Percentiles rank a stretch among this genome's conserved stretches.
phyloP scores from a whole-genome alignment of 192 early-diverging fungal genomes.

The Podila epigama region DNA sequence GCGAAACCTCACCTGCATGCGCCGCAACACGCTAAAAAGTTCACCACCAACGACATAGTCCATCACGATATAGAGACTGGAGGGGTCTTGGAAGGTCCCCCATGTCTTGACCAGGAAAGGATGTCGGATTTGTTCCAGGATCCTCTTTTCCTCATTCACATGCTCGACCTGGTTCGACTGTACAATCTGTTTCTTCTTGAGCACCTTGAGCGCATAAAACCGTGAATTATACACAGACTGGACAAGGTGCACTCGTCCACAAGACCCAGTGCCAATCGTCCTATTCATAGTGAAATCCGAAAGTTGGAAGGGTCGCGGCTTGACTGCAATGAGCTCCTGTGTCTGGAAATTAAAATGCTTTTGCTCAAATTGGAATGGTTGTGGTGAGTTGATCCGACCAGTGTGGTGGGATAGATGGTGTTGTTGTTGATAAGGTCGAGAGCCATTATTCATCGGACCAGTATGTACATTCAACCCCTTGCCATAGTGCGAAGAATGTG shows the following conservation, averaged over 20 bases:
- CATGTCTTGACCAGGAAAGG: constrained; percentile 94
- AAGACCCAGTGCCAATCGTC: constrained; percentile 95
- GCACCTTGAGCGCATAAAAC: constrained; percentile 96
- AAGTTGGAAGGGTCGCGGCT: constrained; percentile 60
- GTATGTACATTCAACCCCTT: not conserved
- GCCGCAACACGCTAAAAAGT: constrained; percentile 78
- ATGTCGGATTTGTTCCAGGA: constrained; percentile 84
- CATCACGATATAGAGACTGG: constrained; percentile 92
- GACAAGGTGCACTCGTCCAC: constrained; percentile 95
- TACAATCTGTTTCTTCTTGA: constrained; percentile 92
- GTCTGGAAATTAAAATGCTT: constrained; percentile 49
- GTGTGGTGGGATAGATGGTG: constrained; percentile 9
- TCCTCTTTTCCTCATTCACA: constrained; percentile 94
- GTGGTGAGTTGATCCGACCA: constrained; percentile 19
- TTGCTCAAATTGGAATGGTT: constrained; percentile 47
- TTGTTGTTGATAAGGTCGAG: not conserved
- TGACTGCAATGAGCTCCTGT: constrained; percentile 35
- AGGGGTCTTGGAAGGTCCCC: constrained; percentile 91
- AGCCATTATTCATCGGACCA: no score
- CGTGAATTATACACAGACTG: constrained; percentile 76
- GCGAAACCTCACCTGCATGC: constrained; percentile 72
- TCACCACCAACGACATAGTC: constrained; percentile 97
- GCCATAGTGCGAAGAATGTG: not conserved
- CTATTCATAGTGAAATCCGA: constrained; percentile 83
- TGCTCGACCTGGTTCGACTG: constrained; percentile 96